Evolutionary conservation across 352 stramenopile genomes (phyloP), one percentile per base, ranked within the genome.

Genomic region (Globisporangium recalcitrans): DNA sequence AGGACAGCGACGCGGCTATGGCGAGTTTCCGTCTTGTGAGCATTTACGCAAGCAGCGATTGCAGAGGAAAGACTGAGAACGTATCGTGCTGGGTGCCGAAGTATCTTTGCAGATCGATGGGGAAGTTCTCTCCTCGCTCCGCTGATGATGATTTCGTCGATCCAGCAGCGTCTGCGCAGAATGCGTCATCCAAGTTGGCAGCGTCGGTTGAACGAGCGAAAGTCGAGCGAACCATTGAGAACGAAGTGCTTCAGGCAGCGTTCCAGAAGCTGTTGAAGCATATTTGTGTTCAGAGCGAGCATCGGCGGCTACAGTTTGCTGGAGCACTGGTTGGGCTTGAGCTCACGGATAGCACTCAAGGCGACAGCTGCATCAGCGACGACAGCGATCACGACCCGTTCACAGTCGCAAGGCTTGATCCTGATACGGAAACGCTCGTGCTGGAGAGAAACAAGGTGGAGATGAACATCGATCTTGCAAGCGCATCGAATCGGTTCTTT

Each of bases 1-100:
- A 88, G 48, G 51, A 57, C 24, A 56, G 72, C 16, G 55, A 61
- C 32, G 59, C 66, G n/a, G 68, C 78, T 31, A 64, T 64, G 11
- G 52, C 53, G 0, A 71, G 73, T 49, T 87, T 87, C 24, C 78
- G 76, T 6, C 67, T 95, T 8, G 82, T 93, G 19, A 81, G 73
- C 16, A 70, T 95, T 24, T 90, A 87, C 49, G 60, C 73, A 13
- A 58, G 60, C 5, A 68, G 53, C n/a, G 53, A 60, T 10, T 47
- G 65, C 8, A 40, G 67, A 10, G 71, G 72, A 7, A 72, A 68
- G 34, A 68, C 67, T 1, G 75, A 78, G 22, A 83, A 87, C 48
- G 65, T 91, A 3, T 87, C 82, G 2, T 85, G 75, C 29, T 95
- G 86, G 86, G 78, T 85, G 5, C 85, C 84, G 0, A 88, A 88